Evolutionary conservation across 2,329 filamentous ascomycete species (phyloP).

Genomic region (Alternaria longipes): DNA sequence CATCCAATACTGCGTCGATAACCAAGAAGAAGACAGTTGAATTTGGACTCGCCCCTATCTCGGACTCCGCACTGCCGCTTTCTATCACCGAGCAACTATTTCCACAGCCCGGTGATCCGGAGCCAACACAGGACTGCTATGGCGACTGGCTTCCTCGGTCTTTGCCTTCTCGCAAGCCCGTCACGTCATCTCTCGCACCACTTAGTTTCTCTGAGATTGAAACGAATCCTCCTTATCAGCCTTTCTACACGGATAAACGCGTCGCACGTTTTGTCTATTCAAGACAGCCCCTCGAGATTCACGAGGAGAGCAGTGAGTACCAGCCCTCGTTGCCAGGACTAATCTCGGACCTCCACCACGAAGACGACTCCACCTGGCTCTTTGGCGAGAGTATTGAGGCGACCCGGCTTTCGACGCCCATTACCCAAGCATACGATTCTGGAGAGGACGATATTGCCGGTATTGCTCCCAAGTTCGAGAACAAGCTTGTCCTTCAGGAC

Average conservation of each 20-base stretch:
- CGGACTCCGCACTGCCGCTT: constrained; percentile 61
- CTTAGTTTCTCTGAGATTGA: constrained; percentile 83
- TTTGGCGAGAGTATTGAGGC: constrained; percentile 63
- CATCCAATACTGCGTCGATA: constrained; percentile 54
- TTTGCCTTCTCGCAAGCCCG: constrained; percentile 37
- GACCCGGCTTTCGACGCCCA: constrained; percentile 56
- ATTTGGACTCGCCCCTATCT: constrained; percentile 70
- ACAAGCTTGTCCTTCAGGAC: constrained; percentile 60
- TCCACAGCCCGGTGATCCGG: constrained; percentile 39
- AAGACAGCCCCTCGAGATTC: constrained; percentile 38
- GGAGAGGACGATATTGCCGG: constrained; percentile 59
- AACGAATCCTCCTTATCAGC: constrained; percentile 93
- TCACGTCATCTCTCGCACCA: constrained; percentile 56
- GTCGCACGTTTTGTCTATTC: constrained; percentile 78
- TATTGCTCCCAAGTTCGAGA: constrained; percentile 53
- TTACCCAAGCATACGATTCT: constrained; percentile 46
- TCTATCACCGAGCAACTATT: constrained; percentile 42
- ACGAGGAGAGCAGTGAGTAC: constrained; percentile 38
- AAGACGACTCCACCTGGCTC: constrained; percentile 57
- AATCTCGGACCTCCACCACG: constrained; percentile 45
- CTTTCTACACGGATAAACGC: constrained; percentile 90
- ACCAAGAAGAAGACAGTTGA: constrained; percentile 71
- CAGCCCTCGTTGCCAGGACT: constrained; percentile 29
- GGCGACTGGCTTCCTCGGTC: constrained; percentile 49
- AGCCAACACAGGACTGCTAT: constrained; percentile 34